phyloP scores from a whole-genome alignment of 352 stramenopile genomes.

The Pythium aristosporum region DNA sequence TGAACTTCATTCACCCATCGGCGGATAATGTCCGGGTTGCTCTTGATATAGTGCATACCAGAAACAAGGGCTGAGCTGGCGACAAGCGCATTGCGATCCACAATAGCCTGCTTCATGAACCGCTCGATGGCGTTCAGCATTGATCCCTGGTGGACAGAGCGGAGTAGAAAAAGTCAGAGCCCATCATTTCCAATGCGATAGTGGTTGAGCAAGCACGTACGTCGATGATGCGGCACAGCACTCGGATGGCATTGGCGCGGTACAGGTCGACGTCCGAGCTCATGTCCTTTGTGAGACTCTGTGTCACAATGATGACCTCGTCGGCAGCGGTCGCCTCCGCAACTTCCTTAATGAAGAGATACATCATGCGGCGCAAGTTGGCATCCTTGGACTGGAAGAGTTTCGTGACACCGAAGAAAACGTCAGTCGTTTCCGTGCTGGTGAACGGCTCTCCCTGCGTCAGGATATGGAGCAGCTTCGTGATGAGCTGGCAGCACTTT shows the following conservation, averaged over 20 bases:
- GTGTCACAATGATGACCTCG: slow-evolving; percentile 99
- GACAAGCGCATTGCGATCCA: slow-evolving; percentile 97
- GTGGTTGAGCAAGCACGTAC: slow-evolving; percentile 31
- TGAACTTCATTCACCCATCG: slow-evolving; percentile 98
- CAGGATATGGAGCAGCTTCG: slow-evolving; percentile 98
- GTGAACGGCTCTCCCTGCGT: slow-evolving; percentile 97
- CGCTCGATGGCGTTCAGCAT: slow-evolving; percentile 92
- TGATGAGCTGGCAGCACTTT: slow-evolving; percentile 99
- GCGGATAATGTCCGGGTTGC: slow-evolving; percentile 90
- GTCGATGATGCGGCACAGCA: slow-evolving; percentile 95
- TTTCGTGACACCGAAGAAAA: slow-evolving; percentile 99
- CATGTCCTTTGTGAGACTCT: slow-evolving; percentile 99
- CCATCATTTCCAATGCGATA: not conserved
- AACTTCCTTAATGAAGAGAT: slow-evolving; percentile 99
- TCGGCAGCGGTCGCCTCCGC: slow-evolving; percentile 89
- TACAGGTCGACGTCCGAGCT: slow-evolving; percentile 98
- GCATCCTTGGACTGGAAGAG: slow-evolving; percentile 99
- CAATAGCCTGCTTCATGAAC: slow-evolving; percentile 99
- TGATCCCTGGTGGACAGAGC: slow-evolving; percentile 45
- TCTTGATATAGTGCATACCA: slow-evolving; percentile 94
- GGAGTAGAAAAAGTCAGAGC: not conserved
- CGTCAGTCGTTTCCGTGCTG: slow-evolving; percentile 94
- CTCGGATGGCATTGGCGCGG: slow-evolving; percentile 97
- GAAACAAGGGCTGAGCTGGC: slow-evolving; percentile 96
- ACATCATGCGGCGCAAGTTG: slow-evolving; percentile 98